These are phyloP conservation scores for Zalaria sp. DNA, from an alignment of 2,329 filamentous ascomycete genomes.

Conservation along the genomic window DNA sequence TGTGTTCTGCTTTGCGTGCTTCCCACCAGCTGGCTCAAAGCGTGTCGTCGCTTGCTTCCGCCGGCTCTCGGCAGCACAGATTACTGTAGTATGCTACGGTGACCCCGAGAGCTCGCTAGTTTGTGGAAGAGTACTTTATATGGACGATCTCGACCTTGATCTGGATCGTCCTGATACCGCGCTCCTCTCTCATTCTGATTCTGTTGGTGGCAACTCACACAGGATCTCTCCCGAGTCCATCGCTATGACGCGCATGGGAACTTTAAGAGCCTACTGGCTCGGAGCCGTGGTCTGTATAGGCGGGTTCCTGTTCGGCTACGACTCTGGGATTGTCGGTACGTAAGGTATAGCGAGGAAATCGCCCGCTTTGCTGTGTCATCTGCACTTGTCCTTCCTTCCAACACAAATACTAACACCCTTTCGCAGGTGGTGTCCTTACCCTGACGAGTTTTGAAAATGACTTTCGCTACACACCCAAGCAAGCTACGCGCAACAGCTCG, in stretches of 20 bases:
- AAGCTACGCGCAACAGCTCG: constrained; percentile 27
- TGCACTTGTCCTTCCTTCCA: neutral
- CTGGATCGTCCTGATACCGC: neutral
- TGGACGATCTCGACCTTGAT: neutral
- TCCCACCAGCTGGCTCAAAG: no score
- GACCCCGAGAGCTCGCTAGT: no score
- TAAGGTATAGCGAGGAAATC: constrained; percentile 11
- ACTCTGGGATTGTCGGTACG: constrained; percentile 28
- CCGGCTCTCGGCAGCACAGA: no score
- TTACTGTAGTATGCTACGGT: no score
- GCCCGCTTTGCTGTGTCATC: neutral
- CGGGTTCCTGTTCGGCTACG: constrained; percentile 34
- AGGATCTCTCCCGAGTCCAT: no score
- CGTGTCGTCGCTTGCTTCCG: no score
- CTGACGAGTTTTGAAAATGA: constrained; percentile 28
- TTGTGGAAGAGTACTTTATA: neutral
- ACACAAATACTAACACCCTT: neutral
- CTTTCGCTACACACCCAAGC: constrained; percentile 25
- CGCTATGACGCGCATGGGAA: constrained; percentile 16
- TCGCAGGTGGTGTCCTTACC: constrained; percentile 29
- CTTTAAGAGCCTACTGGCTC: constrained; percentile 36
- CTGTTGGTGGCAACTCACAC: no score
- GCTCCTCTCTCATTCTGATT: neutral
- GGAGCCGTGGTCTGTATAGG: constrained; percentile 37
- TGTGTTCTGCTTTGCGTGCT: no score